phyloP scores from a whole-genome alignment of 2,329 filamentous ascomycete species.

The Calonectria pteridis region DNA sequence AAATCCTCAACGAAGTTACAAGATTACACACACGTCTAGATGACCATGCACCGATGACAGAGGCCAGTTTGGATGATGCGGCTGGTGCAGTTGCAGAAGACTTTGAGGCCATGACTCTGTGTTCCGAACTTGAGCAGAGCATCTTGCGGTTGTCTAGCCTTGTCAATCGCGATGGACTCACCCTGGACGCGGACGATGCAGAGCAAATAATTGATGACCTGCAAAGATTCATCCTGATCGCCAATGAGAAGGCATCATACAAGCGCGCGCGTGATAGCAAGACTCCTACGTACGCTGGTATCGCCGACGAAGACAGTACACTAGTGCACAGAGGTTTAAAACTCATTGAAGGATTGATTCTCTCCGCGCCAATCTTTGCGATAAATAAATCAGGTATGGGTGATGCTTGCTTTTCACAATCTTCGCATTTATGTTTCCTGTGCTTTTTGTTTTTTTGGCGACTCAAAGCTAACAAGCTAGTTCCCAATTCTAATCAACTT shows the following conservation, averaged over 20 bases:
- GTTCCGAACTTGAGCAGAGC: conserved; percentile 29
- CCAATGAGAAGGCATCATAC: conserved; percentile 1
- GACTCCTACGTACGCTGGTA: background rate
- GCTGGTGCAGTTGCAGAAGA: background rate
- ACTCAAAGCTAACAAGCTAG: background rate
- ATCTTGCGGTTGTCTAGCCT: conserved; percentile 24
- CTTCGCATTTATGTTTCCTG: background rate
- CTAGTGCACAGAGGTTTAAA: background rate
- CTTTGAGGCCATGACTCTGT: conserved; percentile 11
- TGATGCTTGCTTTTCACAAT: background rate
- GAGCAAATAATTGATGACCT: conserved; percentile 34
- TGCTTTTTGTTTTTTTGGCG: rapidly evolving
- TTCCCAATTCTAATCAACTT: background rate
- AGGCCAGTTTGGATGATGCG: background rate
- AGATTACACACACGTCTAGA: conserved; percentile 17
- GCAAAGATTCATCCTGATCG: conserved; percentile 10
- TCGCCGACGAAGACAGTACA: background rate
- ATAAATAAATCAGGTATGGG: background rate
- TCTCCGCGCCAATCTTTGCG: background rate
- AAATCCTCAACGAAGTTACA: conserved; percentile 21
- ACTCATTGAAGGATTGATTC: background rate
- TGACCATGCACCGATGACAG: no score
- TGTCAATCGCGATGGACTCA: conserved; percentile 12
- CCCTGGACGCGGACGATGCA: conserved; percentile 27
- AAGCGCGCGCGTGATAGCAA: background rate